These are phyloP conservation scores for Metschnikowia sp. DNA, from an alignment of 805 yeast species.

Conservation along the genomic window DNA sequence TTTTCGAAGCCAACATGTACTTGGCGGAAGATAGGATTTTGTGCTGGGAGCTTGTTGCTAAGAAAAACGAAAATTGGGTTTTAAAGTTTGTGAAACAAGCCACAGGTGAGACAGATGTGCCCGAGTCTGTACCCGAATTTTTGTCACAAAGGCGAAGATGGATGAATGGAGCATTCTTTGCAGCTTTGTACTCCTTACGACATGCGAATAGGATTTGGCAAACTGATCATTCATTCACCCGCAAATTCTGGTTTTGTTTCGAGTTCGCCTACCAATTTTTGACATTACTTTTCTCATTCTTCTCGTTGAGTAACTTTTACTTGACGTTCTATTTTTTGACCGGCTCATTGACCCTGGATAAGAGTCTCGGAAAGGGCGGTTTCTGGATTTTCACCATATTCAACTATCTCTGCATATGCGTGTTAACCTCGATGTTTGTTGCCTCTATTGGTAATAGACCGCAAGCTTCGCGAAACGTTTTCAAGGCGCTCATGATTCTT, in stretches of 20 bases:
- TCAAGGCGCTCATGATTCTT: conserved; percentile 66
- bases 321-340: conserved; percentile 27
- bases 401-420: conserved; percentile 80
- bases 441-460: conserved; percentile 97
- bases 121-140: conserved; percentile 25
- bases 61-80: conserved; percentile 27
- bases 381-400: conserved; percentile 78
- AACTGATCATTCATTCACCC: conserved; percentile 22
- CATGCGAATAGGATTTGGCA: conserved; percentile 23
- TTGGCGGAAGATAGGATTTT: conserved; percentile 29
- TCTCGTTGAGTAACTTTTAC: conserved; percentile 27
- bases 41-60: conserved; percentile 30
- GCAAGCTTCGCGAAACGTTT: conserved; percentile 85
- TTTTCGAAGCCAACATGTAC: conserved; percentile 76
- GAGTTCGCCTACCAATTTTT: conserved; percentile 25
- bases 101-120: conserved; percentile 31
- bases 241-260: conserved; percentile 24
- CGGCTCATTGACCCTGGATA: conserved; percentile 49
- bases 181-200: conserved; percentile 26
- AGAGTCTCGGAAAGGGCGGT: conserved; percentile 64
- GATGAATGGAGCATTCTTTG: conserved; percentile 31
- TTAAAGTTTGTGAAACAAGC: conserved; percentile 29
- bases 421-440: conserved; percentile 82
- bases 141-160: conserved; percentile 28
- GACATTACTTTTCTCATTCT: conserved; percentile 22